Evolutionary conservation across 768 basidiomycete species (phyloP), one percentile per base, ranked within the genome.

Genomic region (Crucibulum laeve): DNA sequence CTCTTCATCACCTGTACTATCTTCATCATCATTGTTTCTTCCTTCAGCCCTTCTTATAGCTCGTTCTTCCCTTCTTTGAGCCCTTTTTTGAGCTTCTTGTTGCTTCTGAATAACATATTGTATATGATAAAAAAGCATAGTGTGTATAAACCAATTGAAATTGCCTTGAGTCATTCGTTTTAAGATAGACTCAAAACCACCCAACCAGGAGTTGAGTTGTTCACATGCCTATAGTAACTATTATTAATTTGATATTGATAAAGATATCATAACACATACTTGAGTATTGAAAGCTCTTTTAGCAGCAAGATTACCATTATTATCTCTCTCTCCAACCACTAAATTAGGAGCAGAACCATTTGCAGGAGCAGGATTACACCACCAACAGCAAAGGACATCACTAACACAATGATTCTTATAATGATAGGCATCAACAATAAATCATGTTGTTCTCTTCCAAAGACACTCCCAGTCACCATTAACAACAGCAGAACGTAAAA

Each of bases 381-480:
- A 61, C 43, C 44, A 50, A 2, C 47, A 43, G 47, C 62, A 66
- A 3, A 67, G 25, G 14, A 39, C 8, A 47, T 67, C 61, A n/a
- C n/a, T 25, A 48, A 37, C 36, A 48, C 37, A 4, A 41, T 67
- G 63, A 30, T 59, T 59, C 40, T 44, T 57, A 47, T 64, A 64
- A 41, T 65, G 64, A 35, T 60, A 66, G 15, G 54, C 40, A 48
- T 65, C 64, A 2, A 65, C 64, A 52, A 65, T 61, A 46, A 65
- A 64, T 8, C 54, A 22, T 8, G 53, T 59, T 34, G n/a, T 57
- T 59, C 25, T 49, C 25, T 28, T 18, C 46, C 54, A 50, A 55
- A n/a, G 32, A 23, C n/a, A n/a, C n/a, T 22, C 28, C n/a, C n/a
- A 30, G 7, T 30, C 37, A 2, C 43, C 44, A 49, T 24, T 19